phyloP scores from a whole-genome alignment of 257 asterid species.

The Solanum chaucha region DNA sequence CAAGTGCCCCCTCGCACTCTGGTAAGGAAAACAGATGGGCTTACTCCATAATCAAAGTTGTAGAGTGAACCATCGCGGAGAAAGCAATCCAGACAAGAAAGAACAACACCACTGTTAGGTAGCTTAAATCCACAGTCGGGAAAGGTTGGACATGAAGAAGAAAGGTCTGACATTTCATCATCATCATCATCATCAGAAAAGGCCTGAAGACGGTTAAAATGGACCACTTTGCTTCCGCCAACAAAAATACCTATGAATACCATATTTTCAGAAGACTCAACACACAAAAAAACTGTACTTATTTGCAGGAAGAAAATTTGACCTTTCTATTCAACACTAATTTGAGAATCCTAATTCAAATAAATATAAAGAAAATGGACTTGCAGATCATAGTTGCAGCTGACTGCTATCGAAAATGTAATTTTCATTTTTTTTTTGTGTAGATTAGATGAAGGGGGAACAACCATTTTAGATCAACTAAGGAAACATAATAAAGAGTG shows the following conservation, averaged over 20 bases:
- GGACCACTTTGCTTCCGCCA: slow-evolving; percentile 89
- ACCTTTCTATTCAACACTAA: neutral
- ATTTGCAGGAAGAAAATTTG: neutral
- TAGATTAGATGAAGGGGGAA: neutral
- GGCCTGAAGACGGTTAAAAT: slow-evolving; percentile 45
- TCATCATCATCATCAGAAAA: slow-evolving; percentile 23
- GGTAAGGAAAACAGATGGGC: slow-evolving; percentile 58
- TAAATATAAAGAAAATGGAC: neutral
- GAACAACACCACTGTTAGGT: slow-evolving; percentile 66
- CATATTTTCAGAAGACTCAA: neutral
- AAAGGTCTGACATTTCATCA: slow-evolving; percentile 11
- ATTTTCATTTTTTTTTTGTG: neutral
- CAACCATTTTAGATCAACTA: neutral
- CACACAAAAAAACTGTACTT: neutral
- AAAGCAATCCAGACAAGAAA: slow-evolving; percentile 89
- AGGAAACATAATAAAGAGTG: too few species aligned
- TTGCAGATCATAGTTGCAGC: neutral
- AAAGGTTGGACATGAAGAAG: slow-evolving; percentile 41
- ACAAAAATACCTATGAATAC: slow-evolving; percentile 59
- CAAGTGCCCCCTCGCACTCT: slow-evolving; percentile 91
- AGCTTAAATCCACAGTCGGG: slow-evolving; percentile 90
- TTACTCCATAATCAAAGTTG: slow-evolving; percentile 60
- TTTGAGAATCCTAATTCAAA: neutral
- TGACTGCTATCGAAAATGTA: neutral
- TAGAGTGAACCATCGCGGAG: slow-evolving; percentile 53